Evolutionary conservation across 441 rosid genomes (phyloP), one percentile per base, ranked within the genome.

Genomic region (Capsella rubella): DNA sequence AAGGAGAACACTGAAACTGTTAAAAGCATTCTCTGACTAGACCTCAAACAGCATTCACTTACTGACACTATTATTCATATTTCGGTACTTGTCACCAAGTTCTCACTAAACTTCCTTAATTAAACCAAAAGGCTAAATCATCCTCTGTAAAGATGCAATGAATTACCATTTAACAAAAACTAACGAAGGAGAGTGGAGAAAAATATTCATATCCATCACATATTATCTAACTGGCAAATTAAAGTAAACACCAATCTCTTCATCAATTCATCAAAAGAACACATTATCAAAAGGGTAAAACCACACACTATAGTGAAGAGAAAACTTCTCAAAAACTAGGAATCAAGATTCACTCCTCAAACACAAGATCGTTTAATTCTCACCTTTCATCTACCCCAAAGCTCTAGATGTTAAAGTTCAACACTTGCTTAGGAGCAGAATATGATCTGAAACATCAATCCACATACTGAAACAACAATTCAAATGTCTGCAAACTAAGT

Each of bases 391-490:
- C 15, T 9, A 35, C 31, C 28, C 4, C 7, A 16, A 11, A 8
- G 15, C 46, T 11, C n/a, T 18, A 37, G 3, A 64, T 13, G 18
- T 16, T 16, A 65, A 65, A 51, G 21, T 1, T 54, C 21, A n/a
- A 7, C 21, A 8, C 59, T 56, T 31, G 10, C 32, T 14, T 16
- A 42, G 16, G 6, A 29, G 13, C 13, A 55, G 46, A 6, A 25
- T 47, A 12, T 29, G 63, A 68, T 69, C 34, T 45, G 37, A 69
- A 37, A 47, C 28, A 58, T 6, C 18, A 58, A 58, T 32, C 73
- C 35, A 56, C 32, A 16, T 13, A 40, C 28, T 21, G 12, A 39
- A 25, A 13, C 13, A 5, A 6, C 3, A n/a, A 37, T 16, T 67
- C 31, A 51, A 25, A 35, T 25, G 51, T 29, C 25, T 64, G 13